Base-by-base conservation (phyloP, 768 basidiomycete species). In the Podaxis mareebaensis region DNA sequence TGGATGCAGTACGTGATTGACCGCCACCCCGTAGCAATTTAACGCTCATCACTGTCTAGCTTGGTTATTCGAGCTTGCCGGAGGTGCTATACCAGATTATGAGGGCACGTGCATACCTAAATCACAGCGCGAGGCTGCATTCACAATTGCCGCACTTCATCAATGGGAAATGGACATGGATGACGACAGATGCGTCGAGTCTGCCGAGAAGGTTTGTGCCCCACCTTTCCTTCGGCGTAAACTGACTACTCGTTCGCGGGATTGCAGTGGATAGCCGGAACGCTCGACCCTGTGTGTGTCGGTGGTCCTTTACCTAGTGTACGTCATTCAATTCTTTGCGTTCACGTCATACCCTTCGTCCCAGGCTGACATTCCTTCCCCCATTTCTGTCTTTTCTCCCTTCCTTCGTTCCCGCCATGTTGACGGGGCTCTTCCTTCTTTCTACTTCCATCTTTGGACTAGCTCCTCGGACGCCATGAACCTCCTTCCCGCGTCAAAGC, bases 21-120 rank as follows among this genome's bases (percentile, higher is more conserved):
- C 58, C 17, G 55, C 28, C 39, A 24, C 30, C 0, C 20, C 28
- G 4, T 51, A 12, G 49, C 40, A 24, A 44, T 62, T 26, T 38
- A 36, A 20, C 33, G 11, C 22, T 53, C 22, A 12, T 58, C 55
- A 26, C 17, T 49, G 12, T 55, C n/a, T 62, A 93, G 94, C 93
- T 15, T 96, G 93, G 95, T 79, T 97, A 7, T 96, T 96, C 72
- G 95, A 97, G 74, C 83, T 95, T 46, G 90, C 91, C 0, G 95
- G 91, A 1, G 93, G 93, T 17, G 91, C 91, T 1, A 83, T 93
- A 44, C 72, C 75, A 0, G 93, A 95, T 71, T 85, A 84, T 63
- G 88, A 91, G 69, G 81, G 89, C 66, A 87, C 81, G 12, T 92
- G 91, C 67, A 74, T 94, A 13, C 92, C 93, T 3, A 87, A 88